Evolutionary conservation across 371 early-diverging fungal species (phyloP).

Genomic region (Fennellomyces sp.): DNA sequence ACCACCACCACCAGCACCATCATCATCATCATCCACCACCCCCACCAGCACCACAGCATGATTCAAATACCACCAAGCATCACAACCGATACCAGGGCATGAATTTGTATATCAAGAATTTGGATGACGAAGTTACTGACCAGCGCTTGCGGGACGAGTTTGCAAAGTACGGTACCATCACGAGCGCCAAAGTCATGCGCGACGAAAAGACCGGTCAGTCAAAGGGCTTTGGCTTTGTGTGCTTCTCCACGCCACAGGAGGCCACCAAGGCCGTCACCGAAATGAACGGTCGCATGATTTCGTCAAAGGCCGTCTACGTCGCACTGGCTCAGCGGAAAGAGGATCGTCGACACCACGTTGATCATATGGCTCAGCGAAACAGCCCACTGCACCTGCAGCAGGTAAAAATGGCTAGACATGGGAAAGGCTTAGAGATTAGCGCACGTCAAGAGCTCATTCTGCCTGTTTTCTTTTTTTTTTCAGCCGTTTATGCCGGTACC

Average conservation of each 20-base stretch:
- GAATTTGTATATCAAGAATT: slow-evolving; percentile 97
- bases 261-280: slow-evolving; percentile 85
- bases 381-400: slow-evolving; percentile 53
- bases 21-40: not conserved
- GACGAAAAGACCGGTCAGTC: slow-evolving; percentile 81
- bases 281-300: slow-evolving; percentile 87
- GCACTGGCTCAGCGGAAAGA: slow-evolving; percentile 97
- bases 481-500: slow-evolving; percentile 19
- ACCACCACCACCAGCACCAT: not conserved
- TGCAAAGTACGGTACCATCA: slow-evolving; percentile 89
- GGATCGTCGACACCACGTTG: slow-evolving; percentile 84
- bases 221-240: slow-evolving; percentile 91
- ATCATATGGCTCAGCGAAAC: slow-evolving; percentile 33
- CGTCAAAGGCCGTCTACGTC: slow-evolving; percentile 93
- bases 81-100: slow-evolving; percentile 84
- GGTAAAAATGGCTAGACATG: not conserved
- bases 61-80: not conserved
- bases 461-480: not conserved
- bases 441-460: too few relatives aligned
- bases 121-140: slow-evolving; percentile 93
- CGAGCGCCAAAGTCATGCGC: slow-evolving; percentile 96
- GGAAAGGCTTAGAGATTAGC: not conserved
- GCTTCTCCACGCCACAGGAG: slow-evolving; percentile 86
- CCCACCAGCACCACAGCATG: slow-evolving; percentile 6
- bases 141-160: slow-evolving; percentile 91